Evolutionary conservation across 768 basidiomycete genomes (phyloP).

Genomic region (Suillus subalutaceus): DNA sequence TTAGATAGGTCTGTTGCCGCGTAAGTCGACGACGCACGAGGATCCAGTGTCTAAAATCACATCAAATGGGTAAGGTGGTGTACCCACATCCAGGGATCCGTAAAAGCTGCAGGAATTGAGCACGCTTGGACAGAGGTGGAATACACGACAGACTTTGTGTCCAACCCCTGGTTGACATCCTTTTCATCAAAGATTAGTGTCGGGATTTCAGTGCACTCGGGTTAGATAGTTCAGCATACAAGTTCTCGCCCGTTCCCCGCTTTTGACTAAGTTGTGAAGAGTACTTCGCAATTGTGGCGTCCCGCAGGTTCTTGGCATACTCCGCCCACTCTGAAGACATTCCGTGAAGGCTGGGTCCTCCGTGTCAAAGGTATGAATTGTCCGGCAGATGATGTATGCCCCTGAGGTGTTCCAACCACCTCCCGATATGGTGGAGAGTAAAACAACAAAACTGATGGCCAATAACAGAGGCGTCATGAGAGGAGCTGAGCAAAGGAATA

Average conservation of each 20-base stretch:
- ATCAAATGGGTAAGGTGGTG: conserved; percentile 47
- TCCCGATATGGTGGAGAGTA: conserved; percentile 16
- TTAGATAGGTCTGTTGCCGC: neutral
- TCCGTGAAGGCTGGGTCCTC: conserved; percentile 16
- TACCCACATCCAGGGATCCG: conserved; percentile 44
- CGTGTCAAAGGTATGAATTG: conserved; percentile 27
- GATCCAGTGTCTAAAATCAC: conserved; percentile 58
- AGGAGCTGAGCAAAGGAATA: conserved; percentile 12
- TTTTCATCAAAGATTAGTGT: conserved; percentile 25
- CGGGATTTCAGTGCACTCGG: conserved; percentile 9
- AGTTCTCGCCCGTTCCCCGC: conserved; percentile 50
- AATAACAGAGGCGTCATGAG: conserved; percentile 15
- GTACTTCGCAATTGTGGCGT: conserved; percentile 51
- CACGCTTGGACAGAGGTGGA: neutral
- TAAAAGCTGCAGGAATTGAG: conserved; percentile 30
- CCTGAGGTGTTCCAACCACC: conserved; percentile 19
- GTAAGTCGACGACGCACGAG: conserved; percentile 35
- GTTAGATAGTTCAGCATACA: conserved; percentile 34
- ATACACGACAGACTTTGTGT: conserved; percentile 52
- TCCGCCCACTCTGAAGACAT: conserved; percentile 24
- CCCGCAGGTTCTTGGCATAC: conserved; percentile 50
- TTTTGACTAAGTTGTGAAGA: conserved; percentile 33
- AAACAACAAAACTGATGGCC: conserved; percentile 15
- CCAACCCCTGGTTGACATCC: conserved; percentile 66
- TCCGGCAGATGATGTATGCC: conserved; percentile 16